These are phyloP conservation scores for Neurospora discreta DNA, from an alignment of 495 filamentous ascomycete genomes.

Conservation along the genomic window DNA sequence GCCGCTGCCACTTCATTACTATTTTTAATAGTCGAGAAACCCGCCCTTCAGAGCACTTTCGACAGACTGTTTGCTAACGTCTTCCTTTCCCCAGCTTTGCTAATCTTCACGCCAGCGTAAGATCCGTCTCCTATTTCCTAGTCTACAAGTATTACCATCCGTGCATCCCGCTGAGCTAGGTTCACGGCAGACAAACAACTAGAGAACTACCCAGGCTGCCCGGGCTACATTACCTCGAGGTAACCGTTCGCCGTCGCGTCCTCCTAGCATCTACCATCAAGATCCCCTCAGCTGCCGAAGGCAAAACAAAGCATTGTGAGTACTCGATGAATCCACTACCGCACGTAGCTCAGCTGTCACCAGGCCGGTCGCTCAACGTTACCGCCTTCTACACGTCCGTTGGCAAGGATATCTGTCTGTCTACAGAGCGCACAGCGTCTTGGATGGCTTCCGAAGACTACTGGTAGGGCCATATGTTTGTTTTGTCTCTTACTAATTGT, in stretches of 20 bases:
- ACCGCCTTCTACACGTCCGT: background rate
- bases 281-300: background rate
- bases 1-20: slow-evolving; percentile 5
- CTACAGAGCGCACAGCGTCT: background rate
- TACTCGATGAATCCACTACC: background rate
- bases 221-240: background rate
- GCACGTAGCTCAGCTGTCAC: background rate
- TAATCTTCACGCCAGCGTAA: background rate
- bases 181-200: background rate
- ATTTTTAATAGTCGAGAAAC: slow-evolving; percentile 13
- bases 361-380: background rate
- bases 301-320: background rate
- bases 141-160: background rate
- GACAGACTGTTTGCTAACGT: background rate
- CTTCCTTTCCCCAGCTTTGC: background rate
- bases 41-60: background rate
- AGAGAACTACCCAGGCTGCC: background rate
- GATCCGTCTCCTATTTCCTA: background rate
- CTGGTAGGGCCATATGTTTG: background rate
- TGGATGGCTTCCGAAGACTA: background rate
- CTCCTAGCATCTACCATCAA: background rate
- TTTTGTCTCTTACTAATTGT: background rate
- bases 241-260: background rate
- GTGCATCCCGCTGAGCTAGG: background rate
- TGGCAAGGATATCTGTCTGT: background rate